Evolutionary conservation across 352 stramenopile species (phyloP).

Genomic region (Phytopythium kandeliae): DNA sequence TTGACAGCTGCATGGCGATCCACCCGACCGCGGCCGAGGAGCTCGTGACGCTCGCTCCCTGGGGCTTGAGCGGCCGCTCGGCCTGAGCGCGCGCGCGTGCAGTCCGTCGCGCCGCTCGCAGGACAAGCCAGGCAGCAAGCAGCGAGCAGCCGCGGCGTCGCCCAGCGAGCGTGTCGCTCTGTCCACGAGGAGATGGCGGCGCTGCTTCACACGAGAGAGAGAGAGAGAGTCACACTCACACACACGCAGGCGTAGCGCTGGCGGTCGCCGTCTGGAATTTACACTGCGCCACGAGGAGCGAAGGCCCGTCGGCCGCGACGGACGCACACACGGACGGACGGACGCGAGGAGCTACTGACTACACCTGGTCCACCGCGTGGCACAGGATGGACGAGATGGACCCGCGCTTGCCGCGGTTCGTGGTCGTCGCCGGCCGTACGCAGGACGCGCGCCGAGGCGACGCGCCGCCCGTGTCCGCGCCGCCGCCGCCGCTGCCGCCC

Average conservation of each 20-base stretch:
- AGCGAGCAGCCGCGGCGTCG: not conserved
- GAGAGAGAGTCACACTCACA: no score
- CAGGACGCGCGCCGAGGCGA: constrained; percentile 3
- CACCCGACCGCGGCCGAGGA: constrained; percentile 96
- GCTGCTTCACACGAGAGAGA: no score
- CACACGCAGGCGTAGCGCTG: no score
- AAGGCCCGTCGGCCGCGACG: no score
- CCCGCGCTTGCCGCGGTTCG: constrained; percentile 46
- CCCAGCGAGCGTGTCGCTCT: no score
- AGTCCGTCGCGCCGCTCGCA: no score
- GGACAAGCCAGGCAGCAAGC: no score
- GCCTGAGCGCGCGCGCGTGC: no score
- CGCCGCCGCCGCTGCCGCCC: constrained; percentile 11
- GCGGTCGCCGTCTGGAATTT: not conserved
- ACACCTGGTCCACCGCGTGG: constrained; percentile 20
- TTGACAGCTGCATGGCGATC: constrained; percentile 95
- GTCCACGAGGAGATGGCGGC: no score
- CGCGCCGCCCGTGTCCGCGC: not conserved
- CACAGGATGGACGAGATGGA: constrained; percentile 76
- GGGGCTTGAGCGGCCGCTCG: constrained; percentile 44
- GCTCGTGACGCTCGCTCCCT: constrained; percentile 93
- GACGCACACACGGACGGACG: no score
- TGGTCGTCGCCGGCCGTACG: constrained; percentile 47
- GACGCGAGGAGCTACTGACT: not conserved
- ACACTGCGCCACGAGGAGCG: not conserved